Conservation (phyloP, 225 moss, liverwort and hornwort species). For the Asterella californica region DNA sequence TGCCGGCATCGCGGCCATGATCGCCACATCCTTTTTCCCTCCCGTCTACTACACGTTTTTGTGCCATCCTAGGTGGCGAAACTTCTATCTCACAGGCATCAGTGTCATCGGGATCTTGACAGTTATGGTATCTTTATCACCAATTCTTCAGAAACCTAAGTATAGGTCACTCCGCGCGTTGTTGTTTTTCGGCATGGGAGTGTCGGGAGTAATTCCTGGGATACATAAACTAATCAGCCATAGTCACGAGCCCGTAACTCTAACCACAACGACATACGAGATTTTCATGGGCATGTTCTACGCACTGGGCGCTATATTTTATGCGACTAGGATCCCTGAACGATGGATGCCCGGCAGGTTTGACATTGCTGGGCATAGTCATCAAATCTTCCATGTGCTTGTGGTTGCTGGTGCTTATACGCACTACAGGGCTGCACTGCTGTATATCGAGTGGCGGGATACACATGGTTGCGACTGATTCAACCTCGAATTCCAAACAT, state of each 20-base stretch:
- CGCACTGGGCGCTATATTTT: constrained; percentile 64
- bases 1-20: constrained; percentile 93
- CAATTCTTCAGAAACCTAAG: constrained; percentile 74
- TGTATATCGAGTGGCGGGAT: constrained; percentile 92
- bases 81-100: constrained; percentile 70
- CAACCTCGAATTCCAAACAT: background rate
- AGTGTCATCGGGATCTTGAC: constrained; percentile 58
- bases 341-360: constrained; percentile 97
- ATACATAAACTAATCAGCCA: constrained; percentile 78
- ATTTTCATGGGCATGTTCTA: constrained; percentile 77
- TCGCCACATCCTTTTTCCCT: constrained; percentile 92
- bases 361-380: constrained; percentile 94
- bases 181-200: constrained; percentile 81
- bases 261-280: constrained; percentile 75
- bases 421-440: constrained; percentile 77
- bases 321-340: constrained; percentile 77
- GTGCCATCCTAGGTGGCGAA: constrained; percentile 80
- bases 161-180: constrained; percentile 67
- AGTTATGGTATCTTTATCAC: constrained; percentile 58
- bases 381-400: constrained; percentile 83
- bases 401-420: constrained; percentile 90
- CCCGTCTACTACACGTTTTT: constrained; percentile 91
- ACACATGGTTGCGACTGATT: constrained; percentile 54
- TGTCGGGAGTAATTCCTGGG: constrained; percentile 77
- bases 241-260: constrained; percentile 58